Evolutionary conservation across 192 early-diverging fungal genomes (phyloP).

Genomic region (Pilaira anomala): DNA sequence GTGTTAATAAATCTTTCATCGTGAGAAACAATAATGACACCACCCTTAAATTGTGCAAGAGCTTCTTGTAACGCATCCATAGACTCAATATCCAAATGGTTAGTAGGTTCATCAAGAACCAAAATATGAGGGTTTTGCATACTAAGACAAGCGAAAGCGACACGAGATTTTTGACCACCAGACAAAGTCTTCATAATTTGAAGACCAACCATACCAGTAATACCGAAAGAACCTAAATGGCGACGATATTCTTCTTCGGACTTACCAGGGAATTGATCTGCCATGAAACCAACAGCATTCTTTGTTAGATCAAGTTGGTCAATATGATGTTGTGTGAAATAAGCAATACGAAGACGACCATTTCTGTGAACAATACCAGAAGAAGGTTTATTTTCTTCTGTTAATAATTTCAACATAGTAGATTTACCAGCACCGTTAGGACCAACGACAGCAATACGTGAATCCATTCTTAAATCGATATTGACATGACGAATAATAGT

Average conservation of each 20-base stretch:
- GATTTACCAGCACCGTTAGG: slow-evolving; percentile 99
- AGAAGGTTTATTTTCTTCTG: slow-evolving; percentile 76
- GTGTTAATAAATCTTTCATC: slow-evolving; percentile 93
- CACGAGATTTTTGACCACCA: slow-evolving; percentile 95
- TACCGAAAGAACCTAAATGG: slow-evolving; percentile 90
- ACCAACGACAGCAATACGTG: slow-evolving; percentile 97
- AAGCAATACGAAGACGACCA: slow-evolving; percentile 87
- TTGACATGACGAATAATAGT: slow-evolving; percentile 83
- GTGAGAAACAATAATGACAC: slow-evolving; percentile 95
- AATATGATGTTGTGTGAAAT: slow-evolving; percentile 97
- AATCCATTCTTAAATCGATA: slow-evolving; percentile 95
- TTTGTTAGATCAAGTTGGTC: slow-evolving; percentile 90
- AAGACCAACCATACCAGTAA: slow-evolving; percentile 93
- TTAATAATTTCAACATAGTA: slow-evolving; percentile 91
- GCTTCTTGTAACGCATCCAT: slow-evolving; percentile 93
- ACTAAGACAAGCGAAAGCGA: slow-evolving; percentile 95
- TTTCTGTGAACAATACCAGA: slow-evolving; percentile 84
- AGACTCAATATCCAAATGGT: slow-evolving; percentile 86
- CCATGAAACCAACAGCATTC: slow-evolving; percentile 86
- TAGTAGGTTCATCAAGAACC: slow-evolving; percentile 94
- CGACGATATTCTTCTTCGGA: slow-evolving; percentile 95
- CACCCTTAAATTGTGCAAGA: slow-evolving; percentile 85
- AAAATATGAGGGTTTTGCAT: slow-evolving; percentile 89
- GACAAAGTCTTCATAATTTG: slow-evolving; percentile 93
- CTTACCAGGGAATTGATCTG: slow-evolving; percentile 83